Evolutionary conservation across 495 filamentous ascomycete species (phyloP), one percentile per base, ranked within the genome.

Genomic region (Aspergillus leporis): DNA sequence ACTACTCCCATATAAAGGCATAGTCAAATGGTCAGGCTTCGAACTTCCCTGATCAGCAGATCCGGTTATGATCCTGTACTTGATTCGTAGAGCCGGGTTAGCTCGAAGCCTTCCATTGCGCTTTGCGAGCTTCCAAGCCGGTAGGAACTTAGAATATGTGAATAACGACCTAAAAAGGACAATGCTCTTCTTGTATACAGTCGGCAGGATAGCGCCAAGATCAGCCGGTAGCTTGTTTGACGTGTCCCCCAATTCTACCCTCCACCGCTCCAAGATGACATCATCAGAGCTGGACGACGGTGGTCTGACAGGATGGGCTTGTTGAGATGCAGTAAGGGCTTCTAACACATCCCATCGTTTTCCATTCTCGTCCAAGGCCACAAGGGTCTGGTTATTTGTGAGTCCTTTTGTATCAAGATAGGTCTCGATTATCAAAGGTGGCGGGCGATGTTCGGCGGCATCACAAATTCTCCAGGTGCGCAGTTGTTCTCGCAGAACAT

Each of bases 111-210:
- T 93, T 9, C 84, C 82, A 56, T 89, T 77, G 47, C 85, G 84
- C 66, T 89, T 90, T 30, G 87, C 82, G 61, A 96, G 88, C 76
- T 89, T 95, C 89, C 89, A 96, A 23, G 90, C 88, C 21, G 95
- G 95, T 62, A 96, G 72, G 56, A 97, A 82, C 63, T 89, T 90
- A 25, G 90, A 84, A 53, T 87, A 89, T 14, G 91, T 81, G 72
- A 91, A 97, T n/a, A 98, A 81, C 9, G 92, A 92, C 58, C 95
- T 84, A 74, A 98, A 97, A 60, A 98, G 83, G 55, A 98, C 88
- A 60, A 98, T 94, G 64, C 86, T 88, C 75, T 93, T 92, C 77
- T 98, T 98, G 79, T 98, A 98, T 58, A 94, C 86, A 22, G 90
- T 93, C 5, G 94, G 92, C 49, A 97, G 77, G 19, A 84, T 83